Base-by-base conservation (phyloP, 2,329 filamentous ascomycete species). In the Aspergillus bombycis region DNA sequence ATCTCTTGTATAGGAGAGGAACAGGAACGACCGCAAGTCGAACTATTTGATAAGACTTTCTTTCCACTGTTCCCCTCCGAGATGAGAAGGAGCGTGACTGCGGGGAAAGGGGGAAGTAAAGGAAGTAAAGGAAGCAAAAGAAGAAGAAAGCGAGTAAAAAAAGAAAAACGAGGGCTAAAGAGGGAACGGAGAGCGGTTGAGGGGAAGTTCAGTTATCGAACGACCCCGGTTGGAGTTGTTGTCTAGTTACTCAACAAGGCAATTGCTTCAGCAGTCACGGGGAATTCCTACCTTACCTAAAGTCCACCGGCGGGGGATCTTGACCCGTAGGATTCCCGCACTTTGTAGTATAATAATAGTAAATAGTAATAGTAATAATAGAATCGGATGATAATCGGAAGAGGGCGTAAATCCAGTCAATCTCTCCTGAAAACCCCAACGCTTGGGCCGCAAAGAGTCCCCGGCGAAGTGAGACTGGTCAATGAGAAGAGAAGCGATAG, bases 11-110 rank as follows among this genome's bases (percentile, higher is more conserved):
- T 36, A 54, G 34, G 54, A 61, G 26, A 53, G 46, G 19, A 57
- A 60, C 53, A 34, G 61, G 36, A 54, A 60, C 46, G 56, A 56
- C 53, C 16, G 30, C n/a, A 58, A 55, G n/a, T 26, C 52, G 21
- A 38, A 23, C n/a, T 36, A 55, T 28, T 11, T 16, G 34, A 32
- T n/a, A 28, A 58, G 26, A n/a, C 45, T 26, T 43, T 34, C 19
- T 41, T 41, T 10, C 43, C 43, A 23, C 56, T 36, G 43, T 23
- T 41, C 34, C 41, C 45, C 57, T 48, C 9, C 28, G 48, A 61
- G 21, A 55, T 55, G 21, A 14, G 52, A 55, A 55, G 30, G 52
- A 38, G 52, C 52, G 36, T 6, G n/a, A 55, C 19, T 11, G 3
- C 4, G 32, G 34, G 21, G 11, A 30, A 26, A n/a, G 26, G 16